Base-by-base conservation (phyloP, 148 eudicot genomes). In the Polygonum aviculare region DNA sequence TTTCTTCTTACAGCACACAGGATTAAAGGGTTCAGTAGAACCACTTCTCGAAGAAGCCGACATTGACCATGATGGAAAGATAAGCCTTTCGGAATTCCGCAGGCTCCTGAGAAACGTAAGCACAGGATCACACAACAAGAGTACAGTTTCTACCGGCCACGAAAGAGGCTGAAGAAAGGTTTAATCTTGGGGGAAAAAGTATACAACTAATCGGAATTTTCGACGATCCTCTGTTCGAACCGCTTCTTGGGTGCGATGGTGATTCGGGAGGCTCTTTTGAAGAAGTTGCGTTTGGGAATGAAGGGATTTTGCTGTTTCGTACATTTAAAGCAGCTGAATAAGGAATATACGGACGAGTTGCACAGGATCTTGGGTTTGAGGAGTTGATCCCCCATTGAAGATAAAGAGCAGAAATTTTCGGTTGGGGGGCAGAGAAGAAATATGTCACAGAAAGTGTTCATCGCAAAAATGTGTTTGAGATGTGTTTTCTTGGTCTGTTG, bases 31-130 rank as follows among this genome's bases (percentile, higher is more conserved):
- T 38, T 94, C 98, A 14, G 84, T 94, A 72, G 91, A 92, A 48
- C 97, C 98, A 16, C 90, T 94, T 67, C 82, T 94, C 31, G 96
- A 92, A 75, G 98, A 92, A 77, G 97, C 98, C 3, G 98, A 92
- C 77, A 79, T 92, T 0, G 98, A 94, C 86, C 87, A 81, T 79
- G 98, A 94, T 14, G 98, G 98, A 51, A 92, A 77, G 79, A 94
- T 94, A 75, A 94, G 98, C 89, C 84, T 94, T 52, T 78, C 89
- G 18, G 98, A 94, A 78, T 94, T 94, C 79, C 90, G 96, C 12
- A 89, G 84, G 81, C 97, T 94, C 67, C 63, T 94, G 81, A 90
- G 96, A 86, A 91, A 93, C 31, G 96, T 94, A 15, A 94, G 97
- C 88, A 73, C 89, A 82, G 84, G 89, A 78, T 84, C 94, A 38